These are phyloP conservation scores for Lentinus tigrinus DNA, from an alignment of 768 basidiomycete species.

Conservation along the genomic window DNA sequence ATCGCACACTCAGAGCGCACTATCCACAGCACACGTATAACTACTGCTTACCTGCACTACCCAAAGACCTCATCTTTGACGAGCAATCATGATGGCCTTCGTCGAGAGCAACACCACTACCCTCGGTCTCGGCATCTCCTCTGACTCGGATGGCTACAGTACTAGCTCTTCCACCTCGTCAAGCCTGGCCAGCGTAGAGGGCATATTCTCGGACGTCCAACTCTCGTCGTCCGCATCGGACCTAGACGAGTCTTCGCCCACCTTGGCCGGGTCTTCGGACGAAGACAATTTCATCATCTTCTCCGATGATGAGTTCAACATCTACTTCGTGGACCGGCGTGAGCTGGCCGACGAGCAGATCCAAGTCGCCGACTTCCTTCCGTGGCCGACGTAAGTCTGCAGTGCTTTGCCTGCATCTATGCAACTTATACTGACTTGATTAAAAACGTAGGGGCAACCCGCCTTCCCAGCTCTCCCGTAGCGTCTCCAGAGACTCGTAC, in stretches of 20 bases:
- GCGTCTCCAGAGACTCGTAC: background rate
- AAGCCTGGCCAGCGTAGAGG: background rate
- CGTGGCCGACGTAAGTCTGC: slow-evolving; percentile 12
- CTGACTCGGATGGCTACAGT: background rate
- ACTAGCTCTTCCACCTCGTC: background rate
- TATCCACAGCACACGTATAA: too few relatives aligned
- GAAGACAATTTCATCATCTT: background rate
- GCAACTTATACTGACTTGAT: too few relatives aligned
- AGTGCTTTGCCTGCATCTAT: too few relatives aligned
- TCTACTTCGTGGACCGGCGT: background rate
- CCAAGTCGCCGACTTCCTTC: slow-evolving; percentile 2
- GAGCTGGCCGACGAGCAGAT: background rate
- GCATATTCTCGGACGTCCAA: slow-evolving; percentile 6
- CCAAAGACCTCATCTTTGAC: too few relatives aligned
- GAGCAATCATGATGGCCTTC: too few relatives aligned
- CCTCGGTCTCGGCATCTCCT: slow-evolving; percentile 9
- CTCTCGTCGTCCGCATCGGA: background rate
- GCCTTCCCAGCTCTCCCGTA: background rate
- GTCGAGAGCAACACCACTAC: background rate
- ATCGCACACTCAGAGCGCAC: too few relatives aligned
- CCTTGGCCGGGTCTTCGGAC: background rate
- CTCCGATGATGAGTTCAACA: background rate
- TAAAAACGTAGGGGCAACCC: too few relatives aligned
- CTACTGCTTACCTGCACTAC: too few relatives aligned
- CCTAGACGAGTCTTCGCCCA: background rate